Conservation (phyloP, 345 rosid species). For the Stellera chamaejasme region DNA sequence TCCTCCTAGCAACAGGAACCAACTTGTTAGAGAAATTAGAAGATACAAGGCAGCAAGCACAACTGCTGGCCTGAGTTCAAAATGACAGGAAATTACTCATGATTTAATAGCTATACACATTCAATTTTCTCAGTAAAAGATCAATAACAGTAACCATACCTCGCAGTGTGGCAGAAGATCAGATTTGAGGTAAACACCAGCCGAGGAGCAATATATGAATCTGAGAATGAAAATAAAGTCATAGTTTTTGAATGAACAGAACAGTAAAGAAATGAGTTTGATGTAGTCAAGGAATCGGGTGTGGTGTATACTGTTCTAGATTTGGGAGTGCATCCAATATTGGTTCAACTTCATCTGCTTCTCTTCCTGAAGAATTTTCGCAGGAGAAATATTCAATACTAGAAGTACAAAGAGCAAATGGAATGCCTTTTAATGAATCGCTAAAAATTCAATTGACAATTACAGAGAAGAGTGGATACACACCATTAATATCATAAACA, state of each 20-base stretch:
- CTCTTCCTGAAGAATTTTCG: conserved; percentile 52
- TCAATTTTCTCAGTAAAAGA: background rate
- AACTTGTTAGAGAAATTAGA: conserved; percentile 5
- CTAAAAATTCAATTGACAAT: background rate
- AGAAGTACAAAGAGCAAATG: background rate
- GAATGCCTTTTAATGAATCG: background rate
- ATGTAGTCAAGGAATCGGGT: conserved; percentile 3
- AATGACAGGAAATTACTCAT: background rate
- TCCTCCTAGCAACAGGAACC: conserved; percentile 35
- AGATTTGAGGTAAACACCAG: conserved; percentile 89
- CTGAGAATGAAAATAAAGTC: conserved; percentile 29
- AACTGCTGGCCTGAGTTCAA: background rate
- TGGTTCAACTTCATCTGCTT: conserved; percentile 85
- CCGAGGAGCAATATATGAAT: conserved; percentile 93
- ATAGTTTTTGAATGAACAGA: conserved; percentile 7
- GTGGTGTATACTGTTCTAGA: conserved; percentile 66
- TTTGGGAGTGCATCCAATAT: conserved; percentile 90
- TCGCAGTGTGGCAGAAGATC: conserved; percentile 78
- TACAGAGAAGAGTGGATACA: background rate
- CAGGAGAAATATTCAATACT: background rate
- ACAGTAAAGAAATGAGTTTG: too few species aligned
- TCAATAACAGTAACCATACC: conserved; percentile 30
- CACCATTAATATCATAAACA: conserved; percentile 94
- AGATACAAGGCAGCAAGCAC: background rate
- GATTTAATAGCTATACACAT: background rate